Percentiles rank a stretch among this genome's conserved stretches.
Conservation (phyloP, 2,329 filamentous ascomycete genomes). For the Hypoxylon sp. region DNA sequence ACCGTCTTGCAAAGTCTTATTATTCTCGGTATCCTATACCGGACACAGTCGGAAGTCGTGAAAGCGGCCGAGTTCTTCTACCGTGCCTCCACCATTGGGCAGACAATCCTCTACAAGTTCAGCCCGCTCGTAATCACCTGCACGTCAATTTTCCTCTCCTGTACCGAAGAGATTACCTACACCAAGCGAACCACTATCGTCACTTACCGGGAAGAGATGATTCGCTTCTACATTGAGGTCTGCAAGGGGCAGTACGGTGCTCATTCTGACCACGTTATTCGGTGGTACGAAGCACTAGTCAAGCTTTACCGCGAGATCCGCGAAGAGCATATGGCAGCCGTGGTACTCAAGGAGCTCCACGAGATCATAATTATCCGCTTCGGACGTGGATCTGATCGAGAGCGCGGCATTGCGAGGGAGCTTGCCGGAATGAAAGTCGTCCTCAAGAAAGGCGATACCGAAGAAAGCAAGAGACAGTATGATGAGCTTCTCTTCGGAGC, state of each 20-base stretch:
- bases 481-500: slow-evolving; percentile 55
- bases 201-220: slow-evolving; percentile 56
- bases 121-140: slow-evolving; percentile 54
- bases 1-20: slow-evolving; percentile 56
- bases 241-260: slow-evolving; percentile 54
- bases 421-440: slow-evolving; percentile 55
- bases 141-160: slow-evolving; percentile 54
- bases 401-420: slow-evolving; percentile 50
- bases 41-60: slow-evolving; percentile 43
- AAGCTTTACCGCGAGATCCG: slow-evolving; percentile 55
- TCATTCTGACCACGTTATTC: slow-evolving; percentile 54
- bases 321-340: slow-evolving; percentile 53
- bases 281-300: slow-evolving; percentile 55
- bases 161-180: slow-evolving; percentile 54
- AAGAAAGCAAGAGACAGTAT: slow-evolving; percentile 50
- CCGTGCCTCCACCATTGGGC: slow-evolving; percentile 53
- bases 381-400: slow-evolving; percentile 53
- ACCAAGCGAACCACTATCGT: slow-evolving; percentile 55
- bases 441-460: slow-evolving; percentile 46
- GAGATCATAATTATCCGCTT: slow-evolving; percentile 52
- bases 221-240: slow-evolving; percentile 56
- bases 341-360: slow-evolving; percentile 54
- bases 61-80: slow-evolving; percentile 55
- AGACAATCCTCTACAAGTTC: slow-evolving; percentile 51
- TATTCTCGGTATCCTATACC: slow-evolving; percentile 54